Percentiles rank a stretch among this genome's conserved stretches.
Conservation (phyloP, 108 stramenopile genomes). For the Skeletonema menzelii region DNA sequence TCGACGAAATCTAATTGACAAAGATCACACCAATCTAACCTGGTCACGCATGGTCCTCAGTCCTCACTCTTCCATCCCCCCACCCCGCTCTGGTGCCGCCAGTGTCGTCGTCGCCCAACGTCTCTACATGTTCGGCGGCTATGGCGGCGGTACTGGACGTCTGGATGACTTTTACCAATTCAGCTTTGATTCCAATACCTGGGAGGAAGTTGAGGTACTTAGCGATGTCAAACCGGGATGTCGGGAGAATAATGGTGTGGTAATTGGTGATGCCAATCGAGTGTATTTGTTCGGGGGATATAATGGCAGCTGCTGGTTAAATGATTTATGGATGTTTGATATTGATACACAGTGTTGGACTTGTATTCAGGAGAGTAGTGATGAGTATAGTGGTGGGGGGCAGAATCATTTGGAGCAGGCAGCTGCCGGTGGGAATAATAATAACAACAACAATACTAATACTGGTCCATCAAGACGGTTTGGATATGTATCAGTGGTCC, state of each 20-base stretch:
- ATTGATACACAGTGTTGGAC: conserved; percentile 74
- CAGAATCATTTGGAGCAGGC: conserved; percentile 5
- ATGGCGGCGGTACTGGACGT: conserved; percentile 83
- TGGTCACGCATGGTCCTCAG: conserved; percentile 27
- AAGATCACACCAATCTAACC: conserved; percentile 27
- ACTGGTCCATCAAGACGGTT: conserved; percentile 81
- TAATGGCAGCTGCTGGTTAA: conserved; percentile 86
- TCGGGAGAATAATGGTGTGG: conserved; percentile 87
- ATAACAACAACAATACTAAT: neutral
- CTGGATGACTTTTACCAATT: conserved; percentile 91
- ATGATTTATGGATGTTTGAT: conserved; percentile 92
- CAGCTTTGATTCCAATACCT: conserved; percentile 58
- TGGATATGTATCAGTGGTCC: conserved; percentile 90
- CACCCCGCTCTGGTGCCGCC: conserved; percentile 88
- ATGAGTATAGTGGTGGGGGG: conserved; percentile 10
- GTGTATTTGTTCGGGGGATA: conserved; percentile 94
- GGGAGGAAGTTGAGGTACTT: conserved; percentile 78
- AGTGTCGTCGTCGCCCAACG: conserved; percentile 78
- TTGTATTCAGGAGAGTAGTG: conserved; percentile 79
- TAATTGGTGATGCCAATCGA: conserved; percentile 59
- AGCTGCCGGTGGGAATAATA: conserved; percentile 1
- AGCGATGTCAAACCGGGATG: conserved; percentile 72
- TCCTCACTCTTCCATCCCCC: conserved; percentile 53
- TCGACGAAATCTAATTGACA: neutral
- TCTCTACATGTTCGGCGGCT: conserved; percentile 87